Evolutionary conservation across 1,284 basidiomycete species (phyloP).

Genomic region (Phellinidium pouzarii): DNA sequence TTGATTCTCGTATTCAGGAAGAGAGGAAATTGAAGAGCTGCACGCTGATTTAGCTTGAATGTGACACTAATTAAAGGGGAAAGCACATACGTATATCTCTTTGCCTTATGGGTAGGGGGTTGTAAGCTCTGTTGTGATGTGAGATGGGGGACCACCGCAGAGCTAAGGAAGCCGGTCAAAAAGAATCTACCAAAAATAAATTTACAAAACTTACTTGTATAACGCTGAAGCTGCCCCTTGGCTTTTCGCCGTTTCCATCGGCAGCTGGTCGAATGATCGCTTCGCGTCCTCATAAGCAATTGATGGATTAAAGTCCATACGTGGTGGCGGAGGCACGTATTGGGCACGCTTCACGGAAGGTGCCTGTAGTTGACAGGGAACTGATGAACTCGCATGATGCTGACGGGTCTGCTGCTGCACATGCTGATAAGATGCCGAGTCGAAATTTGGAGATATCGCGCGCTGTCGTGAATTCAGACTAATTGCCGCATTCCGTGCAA

Average conservation of each 20-base stretch:
- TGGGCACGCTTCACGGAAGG: conserved; percentile 14
- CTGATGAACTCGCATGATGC: conserved; percentile 13
- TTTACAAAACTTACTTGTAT: conserved; percentile 42
- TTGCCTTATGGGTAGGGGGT: conserved; percentile 3
- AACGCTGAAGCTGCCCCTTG: conserved; percentile 37
- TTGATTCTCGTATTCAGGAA: conserved; percentile 9
- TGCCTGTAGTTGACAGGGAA: conserved; percentile 13
- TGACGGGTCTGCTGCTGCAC: conserved; percentile 5
- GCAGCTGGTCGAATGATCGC: background rate
- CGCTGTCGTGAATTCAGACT: conserved; percentile 1
- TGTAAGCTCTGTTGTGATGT: conserved; percentile 6
- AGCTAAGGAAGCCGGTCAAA: conserved; percentile 27
- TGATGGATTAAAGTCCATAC: conserved; percentile 36
- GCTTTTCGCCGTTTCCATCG: conserved; percentile 21
- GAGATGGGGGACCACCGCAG: conserved; percentile 42
- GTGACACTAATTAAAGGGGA: background rate
- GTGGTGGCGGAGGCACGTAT: conserved; percentile 8
- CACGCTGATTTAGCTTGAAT: background rate
- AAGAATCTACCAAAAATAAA: background rate
- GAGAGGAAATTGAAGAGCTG: conserved; percentile 4
- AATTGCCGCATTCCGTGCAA: background rate
- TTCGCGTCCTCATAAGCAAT: conserved; percentile 36
- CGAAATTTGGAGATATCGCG: conserved; percentile 3
- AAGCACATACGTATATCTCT: conserved; percentile 14
- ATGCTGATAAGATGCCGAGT: background rate